These are phyloP conservation scores for Puccinia coronata DNA, from an alignment of 1,284 basidiomycete genomes.

Conservation along the genomic window DNA sequence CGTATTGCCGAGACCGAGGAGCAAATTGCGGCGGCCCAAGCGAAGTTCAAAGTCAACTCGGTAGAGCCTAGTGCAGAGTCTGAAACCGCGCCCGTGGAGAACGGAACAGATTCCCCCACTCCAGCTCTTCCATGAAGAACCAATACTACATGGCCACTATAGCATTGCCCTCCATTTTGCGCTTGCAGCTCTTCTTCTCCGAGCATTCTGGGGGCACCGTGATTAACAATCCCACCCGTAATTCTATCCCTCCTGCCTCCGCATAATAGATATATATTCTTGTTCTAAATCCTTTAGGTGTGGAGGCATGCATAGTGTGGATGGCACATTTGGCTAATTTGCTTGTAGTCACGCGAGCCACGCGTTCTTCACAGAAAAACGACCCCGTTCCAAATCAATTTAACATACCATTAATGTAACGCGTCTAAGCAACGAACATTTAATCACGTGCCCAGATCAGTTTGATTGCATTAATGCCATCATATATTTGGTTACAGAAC, in stretches of 20 bases:
- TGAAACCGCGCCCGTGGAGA: not conserved
- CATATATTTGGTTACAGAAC: too few species aligned
- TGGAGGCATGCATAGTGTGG: not conserved
- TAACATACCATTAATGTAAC: not conserved
- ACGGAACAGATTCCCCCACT: not conserved
- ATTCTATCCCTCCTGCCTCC: not conserved
- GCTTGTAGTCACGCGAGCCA: not conserved
- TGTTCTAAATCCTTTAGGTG: not conserved
- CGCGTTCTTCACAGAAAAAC: not conserved
- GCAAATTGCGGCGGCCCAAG: constrained; percentile 57
- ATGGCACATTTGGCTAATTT: not conserved
- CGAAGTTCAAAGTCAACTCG: constrained; percentile 51
- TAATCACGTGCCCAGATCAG: too few species aligned
- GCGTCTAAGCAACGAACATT: too few species aligned
- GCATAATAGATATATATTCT: not conserved
- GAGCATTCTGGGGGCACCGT: not conserved
- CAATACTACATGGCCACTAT: not conserved
- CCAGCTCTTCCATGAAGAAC: not conserved
- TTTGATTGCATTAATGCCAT: too few species aligned
- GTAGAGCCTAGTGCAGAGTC: not conserved
- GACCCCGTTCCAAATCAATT: not conserved
- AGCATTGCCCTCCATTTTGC: not conserved
- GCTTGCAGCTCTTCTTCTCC: not conserved
- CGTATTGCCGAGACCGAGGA: constrained; percentile 63
- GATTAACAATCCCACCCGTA: not conserved